Evolutionary conservation across 2,329 filamentous ascomycete species (phyloP), one percentile per base, ranked within the genome.

Genomic region (Sporothrix globosa): DNA sequence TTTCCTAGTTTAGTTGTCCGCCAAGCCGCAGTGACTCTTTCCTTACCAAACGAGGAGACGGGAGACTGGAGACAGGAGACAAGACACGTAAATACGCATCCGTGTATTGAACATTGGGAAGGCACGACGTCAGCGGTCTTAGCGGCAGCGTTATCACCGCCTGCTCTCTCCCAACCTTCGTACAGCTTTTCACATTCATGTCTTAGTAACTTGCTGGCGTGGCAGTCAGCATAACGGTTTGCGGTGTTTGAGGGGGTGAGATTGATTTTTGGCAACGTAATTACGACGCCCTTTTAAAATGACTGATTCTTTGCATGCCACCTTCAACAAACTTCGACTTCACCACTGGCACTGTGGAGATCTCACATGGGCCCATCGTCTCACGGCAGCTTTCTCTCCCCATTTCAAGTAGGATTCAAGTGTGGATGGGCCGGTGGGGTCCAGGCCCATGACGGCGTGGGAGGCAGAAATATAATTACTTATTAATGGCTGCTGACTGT

Each of bases 71-170:
- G 44, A 19, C 61, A 46, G 41, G 58, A 46, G 24, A 30, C 24
- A 66, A 44, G 34, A 21, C 63, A 11, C 63, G 44, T 52, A 50
- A 48, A 48, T 66, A 66, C 41, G 61, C 2, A 34, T 34, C 11
- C 4, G 41, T 46, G 10, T 4, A 14, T 66, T 27, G 7, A 21
- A 9, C 34, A 2, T 27, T 27, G 41, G 39, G 60, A 63, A 63
- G 27, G 41, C 39, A 21, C 41, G 58, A 17, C 27, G 19, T 13
- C 13, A 52, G 34, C 63, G 63, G 63, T 21, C 27, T 66, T 66
- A 66, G 60, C 24, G 46, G 21, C 24, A 21, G 19, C 2, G 63
- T 39, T 66, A 66, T 66, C 63, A 53, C 63, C 63, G 46, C 3
- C 27, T 34, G 44, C 46, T 14, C 34, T 34, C 5, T 9, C 7